Conservation (phyloP, 768 basidiomycete genomes). For the button mushroom (Agaricus bisporus) region DNA sequence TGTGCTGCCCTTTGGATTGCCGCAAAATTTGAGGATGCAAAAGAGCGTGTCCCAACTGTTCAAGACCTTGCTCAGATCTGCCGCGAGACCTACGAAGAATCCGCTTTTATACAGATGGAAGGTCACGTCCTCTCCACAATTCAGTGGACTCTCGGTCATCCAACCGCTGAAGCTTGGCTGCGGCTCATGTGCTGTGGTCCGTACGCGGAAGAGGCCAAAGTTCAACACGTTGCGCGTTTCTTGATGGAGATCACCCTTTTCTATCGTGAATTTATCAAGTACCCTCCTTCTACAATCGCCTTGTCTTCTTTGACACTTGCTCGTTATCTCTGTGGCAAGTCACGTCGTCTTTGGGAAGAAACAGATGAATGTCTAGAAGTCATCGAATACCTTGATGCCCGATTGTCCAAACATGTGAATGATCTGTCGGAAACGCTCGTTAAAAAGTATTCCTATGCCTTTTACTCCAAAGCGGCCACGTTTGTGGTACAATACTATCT, state of each 20-base stretch:
- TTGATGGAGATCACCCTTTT: conserved; percentile 99
- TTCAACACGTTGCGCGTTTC: conserved; percentile 95
- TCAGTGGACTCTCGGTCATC: conserved; percentile 94
- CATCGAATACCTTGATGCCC: conserved; percentile 79
- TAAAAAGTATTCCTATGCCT: conserved; percentile 96
- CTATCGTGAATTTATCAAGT: conserved; percentile 91
- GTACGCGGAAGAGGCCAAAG: conserved; percentile 76
- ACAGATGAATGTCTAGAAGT: conserved; percentile 80
- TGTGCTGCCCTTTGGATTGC: conserved; percentile 99
- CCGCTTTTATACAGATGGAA: conserved; percentile 99
- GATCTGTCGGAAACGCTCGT: conserved; percentile 93
- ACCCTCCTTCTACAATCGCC: conserved; percentile 81
- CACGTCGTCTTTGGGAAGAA: conserved; percentile 76
- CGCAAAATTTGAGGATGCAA: conserved; percentile 98
- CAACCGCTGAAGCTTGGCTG: conserved; percentile 97
- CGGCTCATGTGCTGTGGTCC: conserved; percentile 75
- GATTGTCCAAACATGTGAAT: conserved; percentile 83
- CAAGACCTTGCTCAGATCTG: conserved; percentile 94
- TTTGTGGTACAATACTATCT: conserved; percentile 93
- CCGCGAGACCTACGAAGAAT: conserved; percentile 94
- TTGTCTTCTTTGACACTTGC: conserved; percentile 86
- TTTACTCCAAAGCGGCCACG: conserved; percentile 94
- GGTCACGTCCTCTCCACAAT: conserved; percentile 94
- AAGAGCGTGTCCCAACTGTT: conserved; percentile 95
- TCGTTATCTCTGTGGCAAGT: conserved; percentile 78